Evolutionary conservation across 495 filamentous ascomycete genomes (phyloP), one percentile per base, ranked within the genome.

Genomic region (Aspergillus egyptiacus): DNA sequence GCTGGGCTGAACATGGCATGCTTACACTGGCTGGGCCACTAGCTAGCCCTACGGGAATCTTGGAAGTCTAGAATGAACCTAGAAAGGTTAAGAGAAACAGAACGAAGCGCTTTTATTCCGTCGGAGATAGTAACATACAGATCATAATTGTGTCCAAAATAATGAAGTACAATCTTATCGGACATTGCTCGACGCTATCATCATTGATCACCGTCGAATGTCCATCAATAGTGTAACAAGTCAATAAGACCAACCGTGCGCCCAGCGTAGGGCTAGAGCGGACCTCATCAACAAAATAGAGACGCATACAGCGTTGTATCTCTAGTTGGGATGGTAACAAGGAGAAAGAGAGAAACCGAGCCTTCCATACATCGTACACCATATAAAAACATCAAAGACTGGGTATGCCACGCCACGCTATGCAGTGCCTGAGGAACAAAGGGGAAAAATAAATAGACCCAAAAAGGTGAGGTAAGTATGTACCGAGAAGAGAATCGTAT

Each of bases 331-430:
- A 48, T 37, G 13, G 23, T 19, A 34, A 43, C 36, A 38, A 40
- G 22, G 24, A 46, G 50, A 32, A 43, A 41, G 53, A 37, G 20
- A 25, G 30, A 4, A 5, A 44, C 36, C 1, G 13, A 31, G 24
- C 34, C 48, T 46, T 58, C 52, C 57, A 55, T 57, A 59, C 56
- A 59, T 68, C 61, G 53, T 66, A 68, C 65, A 67, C 48, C 53
- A 65, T 66, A 52, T 43, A 58, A 52, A 43, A 57, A 62, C 50
- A 58, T 59, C 50, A 56, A 27, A 64, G 57, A 61, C 60, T 67
- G 69, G 71, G 69, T 71, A 72, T 72, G 69, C 63, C 71, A 70
- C 71, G 71, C 71, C 70, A 72, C 71, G 71, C 71, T 74, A 74
- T 74, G 71, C 71, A 61, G 61, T 54, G 61, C 62, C 42, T 50